A percentile compares a stretch with the other conserved stretches of the same genome.
These are phyloP conservation scores for Trichoderma asperellum DNA, from an alignment of 2,329 filamentous ascomycete genomes.

Conservation along the genomic window DNA sequence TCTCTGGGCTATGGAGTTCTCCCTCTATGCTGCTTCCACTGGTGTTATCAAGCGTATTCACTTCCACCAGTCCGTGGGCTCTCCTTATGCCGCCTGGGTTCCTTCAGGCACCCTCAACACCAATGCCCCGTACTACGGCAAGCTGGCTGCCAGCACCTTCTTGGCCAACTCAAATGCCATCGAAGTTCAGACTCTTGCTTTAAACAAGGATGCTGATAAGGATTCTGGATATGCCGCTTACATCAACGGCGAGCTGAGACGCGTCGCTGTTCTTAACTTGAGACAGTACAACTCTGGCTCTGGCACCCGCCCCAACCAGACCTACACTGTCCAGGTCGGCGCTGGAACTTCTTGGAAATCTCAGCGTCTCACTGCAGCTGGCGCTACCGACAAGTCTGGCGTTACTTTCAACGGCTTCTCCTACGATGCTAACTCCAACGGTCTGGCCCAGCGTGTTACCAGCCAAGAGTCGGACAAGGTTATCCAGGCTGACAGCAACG, in stretches of 20 bases:
- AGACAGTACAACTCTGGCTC: slow-evolving; percentile 29
- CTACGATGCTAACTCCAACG: slow-evolving; percentile 32
- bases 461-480: slow-evolving; percentile 16
- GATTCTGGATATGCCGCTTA: slow-evolving; percentile 36
- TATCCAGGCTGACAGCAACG: slow-evolving; percentile 27
- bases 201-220: slow-evolving; percentile 28
- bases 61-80: slow-evolving; percentile 45
- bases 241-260: slow-evolving; percentile 26
- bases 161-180: slow-evolving; percentile 30
- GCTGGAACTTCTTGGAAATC: slow-evolving; percentile 29
- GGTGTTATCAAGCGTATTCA: slow-evolving; percentile 43
- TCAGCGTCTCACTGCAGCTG: slow-evolving; percentile 31
- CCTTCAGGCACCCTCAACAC: slow-evolving; percentile 29
- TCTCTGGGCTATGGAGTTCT: slow-evolving; percentile 54
- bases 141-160: slow-evolving; percentile 34
- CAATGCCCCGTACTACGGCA: slow-evolving; percentile 34
- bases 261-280: slow-evolving; percentile 34
- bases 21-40: slow-evolving; percentile 42
- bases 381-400: slow-evolving; percentile 30
- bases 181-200: slow-evolving; percentile 25
- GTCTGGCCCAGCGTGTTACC: slow-evolving; percentile 26
- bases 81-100: slow-evolving; percentile 35
- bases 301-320: slow-evolving; percentile 19
- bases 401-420: slow-evolving; percentile 33
- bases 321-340: slow-evolving; percentile 30